These are phyloP conservation scores for Aquilaria sinensis DNA, from an alignment of 345 rosid species.

Conservation along the genomic window DNA sequence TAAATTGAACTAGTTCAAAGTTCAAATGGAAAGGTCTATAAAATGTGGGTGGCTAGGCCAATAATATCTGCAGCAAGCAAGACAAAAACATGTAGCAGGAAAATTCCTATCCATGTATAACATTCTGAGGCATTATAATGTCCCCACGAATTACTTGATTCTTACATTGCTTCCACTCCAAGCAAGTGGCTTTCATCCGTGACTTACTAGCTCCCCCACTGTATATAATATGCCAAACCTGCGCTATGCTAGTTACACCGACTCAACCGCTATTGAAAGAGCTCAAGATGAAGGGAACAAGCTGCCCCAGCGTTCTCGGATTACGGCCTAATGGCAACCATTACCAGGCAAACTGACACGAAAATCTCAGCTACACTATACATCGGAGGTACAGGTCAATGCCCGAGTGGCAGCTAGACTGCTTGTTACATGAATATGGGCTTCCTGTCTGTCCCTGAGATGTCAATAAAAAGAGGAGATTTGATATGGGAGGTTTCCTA, in stretches of 20 bases:
- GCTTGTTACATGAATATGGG: conserved; percentile 41
- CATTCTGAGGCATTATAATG: conserved; percentile 15
- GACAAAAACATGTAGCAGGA: not conserved
- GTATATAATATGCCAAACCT: conserved; percentile 14
- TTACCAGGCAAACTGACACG: conserved; percentile 9
- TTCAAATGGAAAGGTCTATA: conserved; percentile 3
- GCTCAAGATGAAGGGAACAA: conserved; percentile 19
- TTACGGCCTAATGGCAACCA: conserved; percentile 10
- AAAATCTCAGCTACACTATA: conserved; percentile 27
- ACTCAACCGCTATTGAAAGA: not conserved
- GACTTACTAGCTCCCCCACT: not conserved
- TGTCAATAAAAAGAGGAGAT: conserved; percentile 39
- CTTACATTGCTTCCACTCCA: conserved; percentile 15
- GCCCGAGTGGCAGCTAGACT: conserved; percentile 55
- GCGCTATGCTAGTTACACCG: not conserved
- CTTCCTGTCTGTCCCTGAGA: conserved; percentile 36
- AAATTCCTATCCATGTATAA: conserved; percentile 2
- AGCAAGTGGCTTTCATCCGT: conserved; percentile 1
- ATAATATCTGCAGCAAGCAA: not conserved
- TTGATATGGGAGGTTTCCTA: conserved; percentile 62
- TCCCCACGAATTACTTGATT: not conserved
- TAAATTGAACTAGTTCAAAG: too few species aligned
- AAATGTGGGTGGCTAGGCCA: not conserved
- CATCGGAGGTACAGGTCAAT: conserved; percentile 48
- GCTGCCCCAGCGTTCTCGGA: conserved; percentile 12